phyloP scores from a whole-genome alignment of 2,329 filamentous ascomycete species.

The Fusarium acutatum region DNA sequence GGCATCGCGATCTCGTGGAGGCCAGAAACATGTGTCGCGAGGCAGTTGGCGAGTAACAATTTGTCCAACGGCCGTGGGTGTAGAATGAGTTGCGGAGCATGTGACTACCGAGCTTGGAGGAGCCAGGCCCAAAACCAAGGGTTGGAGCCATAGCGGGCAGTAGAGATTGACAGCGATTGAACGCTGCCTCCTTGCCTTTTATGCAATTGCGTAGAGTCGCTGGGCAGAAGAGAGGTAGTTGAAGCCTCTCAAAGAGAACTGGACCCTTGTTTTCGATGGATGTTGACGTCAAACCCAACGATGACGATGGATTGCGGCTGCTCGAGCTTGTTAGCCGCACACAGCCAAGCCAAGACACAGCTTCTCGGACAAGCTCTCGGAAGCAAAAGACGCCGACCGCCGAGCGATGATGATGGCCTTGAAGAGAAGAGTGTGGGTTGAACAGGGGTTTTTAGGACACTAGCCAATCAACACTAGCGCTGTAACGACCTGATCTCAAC shows the following conservation, averaged over 20 bases:
- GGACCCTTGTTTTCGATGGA: conserved; percentile 28
- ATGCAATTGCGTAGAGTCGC: not conserved
- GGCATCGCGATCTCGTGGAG: conserved; percentile 39
- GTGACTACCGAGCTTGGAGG: conserved; percentile 47
- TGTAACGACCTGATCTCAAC: not conserved
- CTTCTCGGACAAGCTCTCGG: conserved; percentile 19
- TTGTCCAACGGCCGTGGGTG: conserved; percentile 43
- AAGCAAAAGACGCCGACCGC: conserved; percentile 35
- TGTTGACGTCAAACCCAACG: conserved; percentile 37
- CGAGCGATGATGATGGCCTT: conserved; percentile 5
- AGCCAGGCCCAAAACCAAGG: conserved; percentile 48
- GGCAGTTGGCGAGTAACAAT: conserved; percentile 33
- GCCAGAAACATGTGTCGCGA: conserved; percentile 35
- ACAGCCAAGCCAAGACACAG: conserved; percentile 29
- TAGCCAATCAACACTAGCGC: conserved; percentile 15
- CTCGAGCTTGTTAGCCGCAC: conserved; percentile 34
- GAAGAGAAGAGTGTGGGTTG: not conserved
- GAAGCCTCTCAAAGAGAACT: conserved; percentile 7
- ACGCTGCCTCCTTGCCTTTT: conserved; percentile 21
- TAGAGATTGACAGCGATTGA: conserved; percentile 19
- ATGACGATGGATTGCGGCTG: conserved; percentile 39
- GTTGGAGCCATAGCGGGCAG: conserved; percentile 45
- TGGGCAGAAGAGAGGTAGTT: not conserved
- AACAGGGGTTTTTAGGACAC: not conserved
- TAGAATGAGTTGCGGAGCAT: conserved; percentile 42